A percentile compares a stretch with the other conserved stretches of the same genome.
These are phyloP conservation scores for Diutina sp. DNA, from an alignment of 1,139 yeast genomes.

Conservation along the genomic window DNA sequence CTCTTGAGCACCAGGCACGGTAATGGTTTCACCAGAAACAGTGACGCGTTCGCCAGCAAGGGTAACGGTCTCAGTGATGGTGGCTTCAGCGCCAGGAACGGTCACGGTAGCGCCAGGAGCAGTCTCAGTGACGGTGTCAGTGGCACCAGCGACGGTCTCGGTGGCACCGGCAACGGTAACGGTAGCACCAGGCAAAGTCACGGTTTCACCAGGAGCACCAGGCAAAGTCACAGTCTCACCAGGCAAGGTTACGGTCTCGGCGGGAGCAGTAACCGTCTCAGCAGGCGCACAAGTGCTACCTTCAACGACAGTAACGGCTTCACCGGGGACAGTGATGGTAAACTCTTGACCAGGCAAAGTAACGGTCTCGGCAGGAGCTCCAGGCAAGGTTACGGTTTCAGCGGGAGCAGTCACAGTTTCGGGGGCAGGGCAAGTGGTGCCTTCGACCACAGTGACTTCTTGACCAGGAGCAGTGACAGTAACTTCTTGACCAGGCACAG, in stretches of 20 bases:
- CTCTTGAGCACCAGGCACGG: neutral
- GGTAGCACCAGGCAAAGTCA: neutral
- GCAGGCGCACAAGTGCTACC: too few relatives aligned
- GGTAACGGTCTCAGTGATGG: neutral
- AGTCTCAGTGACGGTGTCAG: neutral
- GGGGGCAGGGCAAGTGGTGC: too few relatives aligned
- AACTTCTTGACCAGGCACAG: neutral
- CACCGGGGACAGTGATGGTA: neutral
- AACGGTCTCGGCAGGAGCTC: neutral
- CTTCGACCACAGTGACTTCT: neutral
- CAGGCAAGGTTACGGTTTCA: neutral
- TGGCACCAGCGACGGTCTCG: neutral
- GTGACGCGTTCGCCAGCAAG: neutral
- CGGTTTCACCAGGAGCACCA: neutral
- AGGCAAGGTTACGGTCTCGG: neutral
- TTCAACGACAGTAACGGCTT: neutral
- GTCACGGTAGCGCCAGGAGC: neutral
- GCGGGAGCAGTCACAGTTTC: neutral
- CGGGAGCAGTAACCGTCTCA: neutral
- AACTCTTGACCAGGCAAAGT: neutral
- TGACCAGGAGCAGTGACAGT: too few relatives aligned
- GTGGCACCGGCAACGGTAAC: neutral
- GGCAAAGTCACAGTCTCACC: neutral
- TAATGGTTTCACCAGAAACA: neutral
- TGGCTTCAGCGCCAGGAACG: neutral